phyloP scores from a whole-genome alignment of 208 protist species.

The Trypanosoma avium region DNA sequence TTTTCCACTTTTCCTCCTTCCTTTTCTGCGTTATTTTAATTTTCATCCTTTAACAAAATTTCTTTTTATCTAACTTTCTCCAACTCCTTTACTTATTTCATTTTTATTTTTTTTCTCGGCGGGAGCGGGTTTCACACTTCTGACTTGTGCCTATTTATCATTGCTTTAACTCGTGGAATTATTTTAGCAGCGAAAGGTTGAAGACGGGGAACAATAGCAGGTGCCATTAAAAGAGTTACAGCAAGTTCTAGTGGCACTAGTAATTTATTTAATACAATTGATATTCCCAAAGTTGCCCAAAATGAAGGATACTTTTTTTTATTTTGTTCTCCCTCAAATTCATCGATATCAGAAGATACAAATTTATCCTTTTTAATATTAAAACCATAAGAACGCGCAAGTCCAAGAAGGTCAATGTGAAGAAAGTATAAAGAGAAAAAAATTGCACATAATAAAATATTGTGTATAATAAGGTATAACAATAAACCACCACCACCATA shows the following conservation, averaged over 20 bases:
- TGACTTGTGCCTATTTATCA: constrained; percentile 25
- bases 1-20: too few relatives aligned
- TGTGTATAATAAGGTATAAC: constrained; percentile 83
- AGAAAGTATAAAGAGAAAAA: constrained; percentile 78
- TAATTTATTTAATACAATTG: constrained; percentile 84
- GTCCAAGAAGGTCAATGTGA: constrained; percentile 59
- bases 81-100: constrained; percentile 13
- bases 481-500: constrained; percentile 80
- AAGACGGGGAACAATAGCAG: constrained; percentile 58
- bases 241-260: constrained; percentile 68
- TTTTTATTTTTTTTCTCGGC: constrained; percentile 4
- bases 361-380: constrained; percentile 34
- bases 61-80: too few relatives aligned
- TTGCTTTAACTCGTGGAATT: constrained; percentile 25
- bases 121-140: too few relatives aligned
- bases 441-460: constrained; percentile 40
- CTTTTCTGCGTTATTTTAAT: too few relatives aligned
- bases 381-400: constrained; percentile 71
- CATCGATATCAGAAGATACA: background rate
- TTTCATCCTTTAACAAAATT: too few relatives aligned
- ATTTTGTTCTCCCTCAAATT: constrained; percentile 22
- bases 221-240: constrained; percentile 62
- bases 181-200: constrained; percentile 55
- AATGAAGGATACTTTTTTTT: constrained; percentile 47
- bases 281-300: constrained; percentile 59